phyloP scores from a whole-genome alignment of 441 rosid species.

The Gossypium trilobum region DNA sequence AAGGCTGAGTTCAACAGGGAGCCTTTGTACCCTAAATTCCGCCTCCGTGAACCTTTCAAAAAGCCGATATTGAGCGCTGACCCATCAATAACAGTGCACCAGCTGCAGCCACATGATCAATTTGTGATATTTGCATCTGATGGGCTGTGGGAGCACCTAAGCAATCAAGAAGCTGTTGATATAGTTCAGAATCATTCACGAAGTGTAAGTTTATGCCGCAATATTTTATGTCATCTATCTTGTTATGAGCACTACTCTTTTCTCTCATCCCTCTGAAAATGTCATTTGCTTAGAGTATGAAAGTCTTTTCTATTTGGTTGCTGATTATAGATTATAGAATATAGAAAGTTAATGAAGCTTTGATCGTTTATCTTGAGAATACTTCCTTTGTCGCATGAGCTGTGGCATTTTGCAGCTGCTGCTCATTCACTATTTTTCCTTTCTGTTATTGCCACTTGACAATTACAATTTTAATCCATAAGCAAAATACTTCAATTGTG shows the following conservation, averaged over 20 bases:
- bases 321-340: neutral
- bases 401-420: neutral
- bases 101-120: constrained; percentile 56
- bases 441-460: neutral
- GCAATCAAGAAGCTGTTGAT: constrained; percentile 93
- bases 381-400: neutral
- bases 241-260: neutral
- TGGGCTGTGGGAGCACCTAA: constrained; percentile 95
- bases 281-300: neutral
- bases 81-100: constrained; percentile 59
- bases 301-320: neutral
- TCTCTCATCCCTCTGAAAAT: neutral
- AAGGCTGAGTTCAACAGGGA: constrained; percentile 86
- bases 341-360: neutral
- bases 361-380: neutral
- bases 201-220: constrained; percentile 37
- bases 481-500: neutral
- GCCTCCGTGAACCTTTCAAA: constrained; percentile 65
- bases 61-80: constrained; percentile 77
- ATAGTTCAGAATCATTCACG: constrained; percentile 62
- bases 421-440: neutral
- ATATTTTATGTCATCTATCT: neutral
- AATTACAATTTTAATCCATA: neutral
- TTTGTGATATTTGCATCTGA: constrained; percentile 59
- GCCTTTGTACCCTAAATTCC: constrained; percentile 60